Base-by-base conservation (phyloP, 768 basidiomycete species). In the Agrocybe praecox region DNA sequence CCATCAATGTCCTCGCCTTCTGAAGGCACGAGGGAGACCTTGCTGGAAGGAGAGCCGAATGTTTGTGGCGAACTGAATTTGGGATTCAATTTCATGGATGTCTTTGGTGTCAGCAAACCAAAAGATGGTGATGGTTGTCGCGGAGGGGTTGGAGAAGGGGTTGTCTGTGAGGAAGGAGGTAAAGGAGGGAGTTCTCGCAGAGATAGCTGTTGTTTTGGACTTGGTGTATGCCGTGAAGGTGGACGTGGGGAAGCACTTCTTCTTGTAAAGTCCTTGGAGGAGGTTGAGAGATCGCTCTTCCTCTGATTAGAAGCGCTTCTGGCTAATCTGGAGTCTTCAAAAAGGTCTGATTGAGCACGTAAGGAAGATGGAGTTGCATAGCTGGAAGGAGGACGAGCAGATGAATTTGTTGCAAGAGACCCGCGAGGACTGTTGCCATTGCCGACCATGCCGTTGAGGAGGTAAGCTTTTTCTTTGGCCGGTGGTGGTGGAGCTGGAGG, bases 1-100 rank as follows among this genome's bases (percentile, higher is more conserved):
- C 88, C 82, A 67, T 94, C 92, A 54, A 84, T 67, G 63, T 94
- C 92, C 69, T 94, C 92, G 23, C 88, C 89, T 62, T 87, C 87
- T 6, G 88, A 88, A 1, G 87, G 89, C 0, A 81, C 82, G 17
- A 89, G 76, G 6, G 90, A 91, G 12, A 69, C 59, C 32, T 69
- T 70, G 45, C 69, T 71, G 14, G 69, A 66, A 8, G 71, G 68
- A n/a, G 71, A 64, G 36, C 55, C 57, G 32, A 59, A 40, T 34
- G 36, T 40, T n/a, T 40, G 36, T 6, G 49, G 57, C 21, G 57
- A 57, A 29, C 58, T 56, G 48, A 58, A 57, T 51, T 63, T 66
- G 24, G 60, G 56, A 45, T 60, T 55, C 34, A 57, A 52, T 46
- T 63, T 64, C 12, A 70, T 63, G 19, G 70, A 68, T 32, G 61